Evolutionary conservation across 2,329 filamentous ascomycete genomes (phyloP), one percentile per base, ranked within the genome.

Genomic region (Podosphaera aphanis): DNA sequence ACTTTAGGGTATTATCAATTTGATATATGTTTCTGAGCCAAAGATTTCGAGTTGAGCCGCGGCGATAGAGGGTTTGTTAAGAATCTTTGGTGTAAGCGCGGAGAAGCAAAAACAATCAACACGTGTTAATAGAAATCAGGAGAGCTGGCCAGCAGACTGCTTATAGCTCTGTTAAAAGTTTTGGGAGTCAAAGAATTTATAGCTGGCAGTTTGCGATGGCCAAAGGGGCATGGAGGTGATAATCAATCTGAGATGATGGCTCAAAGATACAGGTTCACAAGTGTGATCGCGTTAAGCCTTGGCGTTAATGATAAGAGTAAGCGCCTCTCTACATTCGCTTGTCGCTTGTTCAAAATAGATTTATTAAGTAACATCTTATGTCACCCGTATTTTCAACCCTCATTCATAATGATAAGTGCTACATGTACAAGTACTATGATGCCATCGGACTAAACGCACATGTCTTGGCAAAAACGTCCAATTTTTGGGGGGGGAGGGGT

Each of bases 271-370:
- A 33, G 4, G 29, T 40, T 40, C 19, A 8, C 21, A 21, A 21
- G 19, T 23, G 37, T 13, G 19, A 5, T 20, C 4, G 19, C 21
- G 19, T 40, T n/a, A 20, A 18, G 37, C n/a, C 37, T 40, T 40
- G 37, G 37, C 37, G 19, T 40, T 40, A 16, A 20, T n/a, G 37
- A 40, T 40, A 40, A 40, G 37, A 40, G 29, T n/a, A 33, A n/a
- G 29, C 8, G 29, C 11, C 29, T 11, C 29, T 8, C 29, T 13
- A 5, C 29, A 7, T 33, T 33, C 29, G 29, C 29, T 33, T 33
- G 29, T 33, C 29, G 29, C 29, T 33, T 33, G 13, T 33, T 13
- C 8, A 33, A 11, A 33, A 7, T 25, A 25, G 23, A 25, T 25
- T 8, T 25, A 25, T n/a, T n/a, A 8, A 25, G 23, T 25, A 25